phyloP scores from a whole-genome alignment of 139 green algal species.

The Chlorella sp. region DNA sequence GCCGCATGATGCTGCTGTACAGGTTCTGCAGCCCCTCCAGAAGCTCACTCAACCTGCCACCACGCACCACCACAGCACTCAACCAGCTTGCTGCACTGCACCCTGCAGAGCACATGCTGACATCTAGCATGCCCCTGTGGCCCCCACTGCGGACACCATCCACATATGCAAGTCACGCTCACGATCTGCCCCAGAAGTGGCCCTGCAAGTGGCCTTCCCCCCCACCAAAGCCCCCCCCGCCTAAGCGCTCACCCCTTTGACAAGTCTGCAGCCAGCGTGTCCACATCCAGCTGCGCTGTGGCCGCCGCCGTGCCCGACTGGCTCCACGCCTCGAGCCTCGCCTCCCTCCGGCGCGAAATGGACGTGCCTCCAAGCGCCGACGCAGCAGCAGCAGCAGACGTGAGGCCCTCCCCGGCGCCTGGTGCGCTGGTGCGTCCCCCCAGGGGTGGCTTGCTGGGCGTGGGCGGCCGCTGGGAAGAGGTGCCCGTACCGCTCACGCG shows the following conservation, averaged over 20 bases:
- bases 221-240: too few species aligned
- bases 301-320: not conserved
- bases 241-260: not conserved
- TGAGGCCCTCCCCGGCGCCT: too few species aligned
- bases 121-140: not conserved
- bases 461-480: too few species aligned
- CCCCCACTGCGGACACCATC: not conserved
- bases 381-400: constrained; percentile 6
- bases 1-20: not conserved
- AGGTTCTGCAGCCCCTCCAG: not conserved
- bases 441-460: too few species aligned
- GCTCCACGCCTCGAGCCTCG: not conserved
- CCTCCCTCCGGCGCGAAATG: not conserved
- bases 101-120: not conserved
- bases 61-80: not conserved
- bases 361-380: not conserved
- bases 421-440: too few species aligned
- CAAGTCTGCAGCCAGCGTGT: not conserved
- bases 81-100: too few species aligned
- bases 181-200: not conserved
- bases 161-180: not conserved
- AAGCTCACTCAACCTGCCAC: not conserved
- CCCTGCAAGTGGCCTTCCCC: too few species aligned
- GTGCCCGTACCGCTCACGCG: too few species aligned
- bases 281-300: not conserved